Evolutionary conservation across 176 grass and related monocot genomes (phyloP), one percentile per base, ranked within the genome.

Genomic region (Oryza glaberrima): DNA sequence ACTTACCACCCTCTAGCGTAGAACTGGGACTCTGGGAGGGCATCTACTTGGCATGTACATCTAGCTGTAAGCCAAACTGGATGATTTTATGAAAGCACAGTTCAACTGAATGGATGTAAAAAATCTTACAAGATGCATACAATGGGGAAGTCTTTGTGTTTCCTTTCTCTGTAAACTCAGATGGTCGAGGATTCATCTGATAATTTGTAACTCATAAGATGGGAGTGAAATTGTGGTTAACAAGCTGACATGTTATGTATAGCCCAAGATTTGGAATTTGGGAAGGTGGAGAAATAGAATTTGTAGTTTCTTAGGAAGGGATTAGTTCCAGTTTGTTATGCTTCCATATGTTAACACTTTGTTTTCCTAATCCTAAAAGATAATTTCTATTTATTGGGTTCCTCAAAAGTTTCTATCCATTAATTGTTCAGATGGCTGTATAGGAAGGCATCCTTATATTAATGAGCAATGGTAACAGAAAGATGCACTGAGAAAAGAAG

Each of bases 1-100:
- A 60, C 2, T 58, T 20, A 44, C 34, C 45, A 47, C 25, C 25
- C 22, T 20, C 7, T 74, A 36, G 47, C 5, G 23, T 46, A 19
- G 20, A n/a, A 75, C 40, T 41, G 40, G 40, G 40, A 41, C 40
- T 41, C 25, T 78, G 17, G 7, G 5, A 78, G 14, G 49, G 10
- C 35, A 75, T 9, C 14, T 82, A 73, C 61, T 75, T 10, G 10
- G 16, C 79, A 15, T 88, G 32, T 74, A 69, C 76, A 3, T 5
- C 36, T 20, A 84, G 52, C 36, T 30, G 14, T 70, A 44, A 9
- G 46, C 34, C 58, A 68, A 67, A 84, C 20, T 0, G 4, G 26
- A 67, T 34, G 48, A 28, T 84, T n/a, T 80, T 40, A 77, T 20
- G 30, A 15, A 38, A 67, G 22, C 65, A 56, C 23, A 28, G 22